These are phyloP conservation scores for Chenopodium album DNA, from an alignment of 148 eudicot species.

Conservation along the genomic window DNA sequence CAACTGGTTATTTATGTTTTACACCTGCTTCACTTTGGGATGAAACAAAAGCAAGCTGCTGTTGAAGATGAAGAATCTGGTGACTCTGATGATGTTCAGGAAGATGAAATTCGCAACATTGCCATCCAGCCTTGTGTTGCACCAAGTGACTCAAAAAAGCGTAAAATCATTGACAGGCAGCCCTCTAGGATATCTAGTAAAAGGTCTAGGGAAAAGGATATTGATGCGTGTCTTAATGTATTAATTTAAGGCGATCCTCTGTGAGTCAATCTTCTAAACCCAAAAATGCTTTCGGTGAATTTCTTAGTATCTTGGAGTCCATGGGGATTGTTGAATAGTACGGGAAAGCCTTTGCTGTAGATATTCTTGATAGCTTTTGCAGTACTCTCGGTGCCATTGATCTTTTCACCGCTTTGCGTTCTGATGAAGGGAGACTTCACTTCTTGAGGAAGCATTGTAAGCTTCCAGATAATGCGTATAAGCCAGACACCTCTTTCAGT, in stretches of 20 bases:
- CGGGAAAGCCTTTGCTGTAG: neutral
- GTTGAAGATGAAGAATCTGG: neutral
- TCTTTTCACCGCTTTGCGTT: neutral
- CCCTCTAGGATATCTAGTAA: neutral
- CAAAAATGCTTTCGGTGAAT: neutral
- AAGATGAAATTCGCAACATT: neutral
- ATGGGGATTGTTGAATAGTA: neutral
- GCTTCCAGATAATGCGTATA: neutral
- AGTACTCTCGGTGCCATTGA: neutral
- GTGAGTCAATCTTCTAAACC: neutral
- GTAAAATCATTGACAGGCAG: neutral
- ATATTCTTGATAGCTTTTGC: constrained; percentile 1
- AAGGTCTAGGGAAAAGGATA: neutral
- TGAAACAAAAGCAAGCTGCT: neutral
- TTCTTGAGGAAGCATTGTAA: neutral
- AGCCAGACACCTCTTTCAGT: neutral
- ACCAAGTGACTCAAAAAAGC: neutral
- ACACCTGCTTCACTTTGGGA: neutral
- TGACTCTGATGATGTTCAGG: neutral
- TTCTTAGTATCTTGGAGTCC: neutral
- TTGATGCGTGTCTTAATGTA: neutral
- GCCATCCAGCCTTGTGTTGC: neutral
- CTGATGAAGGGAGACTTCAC: neutral
- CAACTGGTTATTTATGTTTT: neutral
- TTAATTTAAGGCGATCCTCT: neutral